These are phyloP conservation scores for Golubevia pallescens DNA, from an alignment of 1,284 basidiomycete genomes.

Conservation along the genomic window DNA sequence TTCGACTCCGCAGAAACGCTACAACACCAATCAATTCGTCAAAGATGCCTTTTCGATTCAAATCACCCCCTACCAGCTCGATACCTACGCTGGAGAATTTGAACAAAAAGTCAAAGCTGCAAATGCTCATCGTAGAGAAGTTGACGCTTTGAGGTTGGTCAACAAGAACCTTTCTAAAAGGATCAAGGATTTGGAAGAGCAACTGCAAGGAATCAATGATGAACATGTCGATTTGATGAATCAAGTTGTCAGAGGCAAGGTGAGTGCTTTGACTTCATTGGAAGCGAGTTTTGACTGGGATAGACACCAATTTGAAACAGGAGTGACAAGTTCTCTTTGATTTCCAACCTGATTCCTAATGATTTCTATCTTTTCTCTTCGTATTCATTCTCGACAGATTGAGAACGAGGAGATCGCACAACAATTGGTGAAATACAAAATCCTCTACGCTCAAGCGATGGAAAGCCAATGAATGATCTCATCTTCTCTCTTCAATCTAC, in stretches of 20 bases:
- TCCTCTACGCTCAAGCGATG: constrained; percentile 7
- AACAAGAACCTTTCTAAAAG: constrained; percentile 49
- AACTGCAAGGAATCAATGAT: constrained; percentile 37
- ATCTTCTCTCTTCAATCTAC: no score
- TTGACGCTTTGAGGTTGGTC: constrained; percentile 52
- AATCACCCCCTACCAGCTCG: constrained; percentile 49
- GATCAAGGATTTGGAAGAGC: constrained; percentile 52
- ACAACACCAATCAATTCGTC: constrained; percentile 42
- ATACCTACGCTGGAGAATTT: constrained; percentile 52
- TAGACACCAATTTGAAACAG: neutral
- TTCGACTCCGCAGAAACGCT: constrained; percentile 2
- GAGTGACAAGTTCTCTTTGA: no score
- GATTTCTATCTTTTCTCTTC: constrained; percentile 1
- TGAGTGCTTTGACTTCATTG: no score
- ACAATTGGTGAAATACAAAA: constrained; percentile 16
- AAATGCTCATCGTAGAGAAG: constrained; percentile 51
- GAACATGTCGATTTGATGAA: constrained; percentile 63
- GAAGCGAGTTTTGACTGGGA: neutral
- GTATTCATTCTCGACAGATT: constrained; percentile 51
- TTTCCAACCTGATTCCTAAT: neutral
- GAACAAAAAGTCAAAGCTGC: constrained; percentile 44
- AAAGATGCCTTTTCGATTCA: constrained; percentile 51
- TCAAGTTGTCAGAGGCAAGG: constrained; percentile 7
- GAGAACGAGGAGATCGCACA: constrained; percentile 63
- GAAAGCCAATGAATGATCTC: no score